phyloP scores from a whole-genome alignment of 306 rosid genomes.

The Arachis hypogaea region DNA sequence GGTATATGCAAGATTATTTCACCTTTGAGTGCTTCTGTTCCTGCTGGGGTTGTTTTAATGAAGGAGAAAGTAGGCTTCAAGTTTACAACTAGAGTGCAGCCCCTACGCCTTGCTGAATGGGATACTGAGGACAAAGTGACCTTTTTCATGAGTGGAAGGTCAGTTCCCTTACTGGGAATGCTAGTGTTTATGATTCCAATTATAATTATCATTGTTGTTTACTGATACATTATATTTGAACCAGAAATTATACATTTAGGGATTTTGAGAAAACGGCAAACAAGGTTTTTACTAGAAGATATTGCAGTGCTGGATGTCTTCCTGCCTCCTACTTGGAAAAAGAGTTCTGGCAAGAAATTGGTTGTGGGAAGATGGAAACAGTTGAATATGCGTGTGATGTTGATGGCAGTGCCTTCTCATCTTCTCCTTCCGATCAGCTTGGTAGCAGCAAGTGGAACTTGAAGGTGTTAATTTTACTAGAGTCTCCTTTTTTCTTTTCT shows the following conservation, averaged over 20 bases:
- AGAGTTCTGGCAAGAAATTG: conserved; percentile 96
- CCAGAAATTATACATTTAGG: conserved; percentile 85
- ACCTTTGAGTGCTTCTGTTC: conserved; percentile 88
- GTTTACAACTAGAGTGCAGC: conserved; percentile 97
- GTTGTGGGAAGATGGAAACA: conserved; percentile 86
- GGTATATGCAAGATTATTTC: conserved; percentile 95
- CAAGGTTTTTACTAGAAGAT: conserved; percentile 86
- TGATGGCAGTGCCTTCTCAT: conserved; percentile 97
- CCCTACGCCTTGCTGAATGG: conserved; percentile 99
- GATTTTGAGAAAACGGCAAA: conserved; percentile 97
- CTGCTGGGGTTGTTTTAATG: conserved; percentile 94
- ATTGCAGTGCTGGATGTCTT: conserved; percentile 80
- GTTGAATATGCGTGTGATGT: conserved; percentile 99
- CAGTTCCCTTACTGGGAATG: conserved; percentile 32
- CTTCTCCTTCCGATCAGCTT: conserved; percentile 84
- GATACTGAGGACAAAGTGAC: conserved; percentile 88
- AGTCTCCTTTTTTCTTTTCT: conserved; percentile 10
- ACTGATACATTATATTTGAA: conserved; percentile 46
- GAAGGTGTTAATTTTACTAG: conserved; percentile 68
- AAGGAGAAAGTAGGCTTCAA: conserved; percentile 90
- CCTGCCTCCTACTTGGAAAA: conserved; percentile 85
- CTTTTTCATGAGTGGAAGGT: conserved; percentile 98
- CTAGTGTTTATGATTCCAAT: conserved; percentile 12
- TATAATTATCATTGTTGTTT: conserved; percentile 28
- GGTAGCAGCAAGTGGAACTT: conserved; percentile 97